Base-by-base conservation (phyloP, 2,329 filamentous ascomycete species). In the Cryphonectria parasitica region DNA sequence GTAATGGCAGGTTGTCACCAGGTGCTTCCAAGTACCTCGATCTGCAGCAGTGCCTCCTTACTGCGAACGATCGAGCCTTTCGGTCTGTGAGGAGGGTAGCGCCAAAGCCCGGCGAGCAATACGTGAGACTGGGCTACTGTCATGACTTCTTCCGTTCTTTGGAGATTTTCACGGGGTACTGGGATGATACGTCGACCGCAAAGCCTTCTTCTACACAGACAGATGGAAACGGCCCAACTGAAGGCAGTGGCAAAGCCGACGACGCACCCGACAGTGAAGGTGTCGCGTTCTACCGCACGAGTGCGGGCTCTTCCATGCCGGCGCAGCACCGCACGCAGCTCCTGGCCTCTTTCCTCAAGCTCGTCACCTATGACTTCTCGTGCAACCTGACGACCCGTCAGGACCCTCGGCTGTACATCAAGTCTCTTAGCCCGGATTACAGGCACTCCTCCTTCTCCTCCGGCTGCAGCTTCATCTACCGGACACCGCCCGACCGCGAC, bases 91-190 rank as follows among this genome's bases (percentile, higher is more conserved):
- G 88, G 34, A 85, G 89, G 61, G 81, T 90, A n/a, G 83, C 84
- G 7, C 80, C 86, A 0, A 83, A 84, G 45, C 84, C 83, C 56
- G 89, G 88, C 56, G 84, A 85, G 75, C 80, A 83, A 62, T 82
- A 85, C 49, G 83, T 85, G 41, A 85, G 88, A 8, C 79, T 91
- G 10, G 89, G 89, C 19, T 90, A 90, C 74, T 85, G 87, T 6
- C 91, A 90, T 74, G 89, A 91, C 78, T 91, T 91, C 78, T 91
- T 87, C 79, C 87, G 87, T 67, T 87, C 88, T 74, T 81, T 91
- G 28, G 89, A 91, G 75, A 77, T 83, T 36, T 84, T 90, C 75
- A 86, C 88, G 2, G 76, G 82, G 0, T 91, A 84, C 75, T 91
- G 89, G 89, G 87, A 89, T 43, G 89, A 91, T 75, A 87, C 88